These are phyloP conservation scores for Suillus occidentalis DNA, from an alignment of 768 basidiomycete genomes.

Conservation along the genomic window DNA sequence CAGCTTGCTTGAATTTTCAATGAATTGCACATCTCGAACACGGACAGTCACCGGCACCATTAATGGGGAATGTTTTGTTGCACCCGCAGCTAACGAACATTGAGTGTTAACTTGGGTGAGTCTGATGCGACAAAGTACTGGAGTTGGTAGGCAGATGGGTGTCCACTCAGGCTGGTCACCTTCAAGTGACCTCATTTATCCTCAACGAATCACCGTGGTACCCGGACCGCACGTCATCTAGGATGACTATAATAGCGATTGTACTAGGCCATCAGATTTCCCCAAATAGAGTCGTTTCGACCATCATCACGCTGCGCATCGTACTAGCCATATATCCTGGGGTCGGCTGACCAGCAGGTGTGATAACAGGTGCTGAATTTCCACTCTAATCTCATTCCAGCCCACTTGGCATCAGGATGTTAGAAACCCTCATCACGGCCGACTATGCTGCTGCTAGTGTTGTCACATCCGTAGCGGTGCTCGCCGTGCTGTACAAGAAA, in stretches of 20 bases:
- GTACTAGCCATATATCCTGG: neutral
- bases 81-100: too few relatives aligned
- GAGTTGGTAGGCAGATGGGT: too few relatives aligned
- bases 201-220: too few relatives aligned
- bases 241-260: neutral
- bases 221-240: too few relatives aligned
- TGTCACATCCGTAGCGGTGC: neutral
- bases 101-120: too few relatives aligned
- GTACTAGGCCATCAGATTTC: neutral
- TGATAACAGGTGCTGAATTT: neutral
- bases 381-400: neutral
- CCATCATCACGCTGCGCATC: neutral
- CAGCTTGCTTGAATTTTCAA: too few relatives aligned
- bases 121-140: too few relatives aligned
- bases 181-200: too few relatives aligned
- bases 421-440: neutral
- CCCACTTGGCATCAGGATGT: neutral
- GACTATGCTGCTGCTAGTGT: conserved; percentile 8
- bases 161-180: too few relatives aligned
- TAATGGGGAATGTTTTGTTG: too few relatives aligned
- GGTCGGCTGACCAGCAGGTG: neutral
- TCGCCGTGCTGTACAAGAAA: conserved; percentile 9
- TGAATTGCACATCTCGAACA: too few relatives aligned
- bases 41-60: too few relatives aligned
- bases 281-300: neutral